Conservation (phyloP, 2,329 filamentous ascomycete species). For the Anisogramma anomala region DNA sequence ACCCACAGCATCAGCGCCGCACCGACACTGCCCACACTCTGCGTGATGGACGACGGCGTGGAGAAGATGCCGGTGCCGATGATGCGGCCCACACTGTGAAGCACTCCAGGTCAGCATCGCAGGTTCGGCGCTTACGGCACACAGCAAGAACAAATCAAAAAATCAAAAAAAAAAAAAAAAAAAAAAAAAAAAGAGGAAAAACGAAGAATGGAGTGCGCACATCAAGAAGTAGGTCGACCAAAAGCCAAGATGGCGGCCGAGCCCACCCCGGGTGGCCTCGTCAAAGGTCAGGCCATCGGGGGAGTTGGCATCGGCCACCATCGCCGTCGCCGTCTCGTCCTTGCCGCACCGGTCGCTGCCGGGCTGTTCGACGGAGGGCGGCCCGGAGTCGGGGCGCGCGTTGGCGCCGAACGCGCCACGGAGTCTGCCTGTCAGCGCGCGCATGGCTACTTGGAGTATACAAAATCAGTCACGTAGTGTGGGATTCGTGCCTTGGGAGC, state of each 20-base stretch:
- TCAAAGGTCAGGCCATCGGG: neutral
- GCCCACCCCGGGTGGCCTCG: neutral
- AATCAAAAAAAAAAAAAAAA: no score
- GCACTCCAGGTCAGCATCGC: no score
- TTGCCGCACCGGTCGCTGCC: neutral
- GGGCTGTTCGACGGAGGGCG: neutral
- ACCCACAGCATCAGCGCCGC: constrained; percentile 53
- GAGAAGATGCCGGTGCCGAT: constrained; percentile 64
- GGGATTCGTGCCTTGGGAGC: no score
- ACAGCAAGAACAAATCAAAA: no score
- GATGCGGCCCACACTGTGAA: constrained; percentile 21
- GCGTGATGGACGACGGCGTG: constrained; percentile 55
- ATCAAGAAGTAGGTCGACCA: constrained; percentile 1
- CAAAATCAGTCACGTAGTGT: no score
- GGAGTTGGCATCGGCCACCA: neutral
- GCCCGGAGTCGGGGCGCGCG: neutral
- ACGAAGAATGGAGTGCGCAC: neutral
- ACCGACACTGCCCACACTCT: constrained; percentile 54
- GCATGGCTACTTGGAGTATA: neutral
- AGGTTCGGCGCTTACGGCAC: no score
- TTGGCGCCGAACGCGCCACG: neutral
- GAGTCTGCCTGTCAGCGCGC: neutral
- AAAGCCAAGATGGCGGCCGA: neutral
- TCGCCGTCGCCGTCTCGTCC: neutral
- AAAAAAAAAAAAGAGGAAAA: neutral